Evolutionary conservation across 352 stramenopile genomes (phyloP).

Genomic region (Phytophthora pluvialis): DNA sequence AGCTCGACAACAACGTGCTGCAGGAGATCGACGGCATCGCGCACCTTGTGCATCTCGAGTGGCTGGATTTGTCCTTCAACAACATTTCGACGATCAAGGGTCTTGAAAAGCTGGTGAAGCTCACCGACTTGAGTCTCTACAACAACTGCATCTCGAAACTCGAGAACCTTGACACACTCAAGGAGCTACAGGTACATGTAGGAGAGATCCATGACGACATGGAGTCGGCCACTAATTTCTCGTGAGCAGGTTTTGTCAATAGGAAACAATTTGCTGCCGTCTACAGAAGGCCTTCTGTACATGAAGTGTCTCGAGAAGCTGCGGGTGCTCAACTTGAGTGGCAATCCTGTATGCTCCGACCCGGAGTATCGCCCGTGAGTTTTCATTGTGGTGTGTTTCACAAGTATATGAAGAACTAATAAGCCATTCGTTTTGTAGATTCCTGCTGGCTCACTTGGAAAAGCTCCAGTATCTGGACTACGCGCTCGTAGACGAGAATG

Average conservation of each 20-base stretch:
- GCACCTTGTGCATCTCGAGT: constrained; percentile 89
- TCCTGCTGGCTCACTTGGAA: constrained; percentile 92
- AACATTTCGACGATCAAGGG: constrained; percentile 93
- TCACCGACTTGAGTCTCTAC: constrained; percentile 94
- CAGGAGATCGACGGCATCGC: constrained; percentile 89
- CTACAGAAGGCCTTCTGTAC: constrained; percentile 75
- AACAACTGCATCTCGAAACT: constrained; percentile 95
- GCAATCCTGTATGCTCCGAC: constrained; percentile 93
- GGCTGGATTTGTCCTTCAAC: constrained; percentile 96
- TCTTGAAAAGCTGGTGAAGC: constrained; percentile 88
- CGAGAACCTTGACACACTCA: constrained; percentile 91
- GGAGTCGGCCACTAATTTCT: background rate
- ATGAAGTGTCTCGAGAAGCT: constrained; percentile 89
- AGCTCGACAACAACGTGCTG: constrained; percentile 96
- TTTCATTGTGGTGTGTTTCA: background rate
- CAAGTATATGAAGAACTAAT: background rate
- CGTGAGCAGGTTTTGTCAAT: constrained; percentile 85
- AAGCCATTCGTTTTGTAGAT: constrained; percentile 38
- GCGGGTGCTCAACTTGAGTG: constrained; percentile 91
- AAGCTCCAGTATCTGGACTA: constrained; percentile 95
- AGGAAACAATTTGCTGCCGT: constrained; percentile 91
- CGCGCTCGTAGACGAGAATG: constrained; percentile 81
- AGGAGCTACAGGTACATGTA: constrained; percentile 72
- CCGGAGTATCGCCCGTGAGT: constrained; percentile 88
- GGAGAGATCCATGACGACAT: too few relatives aligned